Percentiles rank a stretch among this genome's conserved stretches.
Conservation (phyloP, 148 eudicot genomes). For the Fagopyrum tataricum region DNA sequence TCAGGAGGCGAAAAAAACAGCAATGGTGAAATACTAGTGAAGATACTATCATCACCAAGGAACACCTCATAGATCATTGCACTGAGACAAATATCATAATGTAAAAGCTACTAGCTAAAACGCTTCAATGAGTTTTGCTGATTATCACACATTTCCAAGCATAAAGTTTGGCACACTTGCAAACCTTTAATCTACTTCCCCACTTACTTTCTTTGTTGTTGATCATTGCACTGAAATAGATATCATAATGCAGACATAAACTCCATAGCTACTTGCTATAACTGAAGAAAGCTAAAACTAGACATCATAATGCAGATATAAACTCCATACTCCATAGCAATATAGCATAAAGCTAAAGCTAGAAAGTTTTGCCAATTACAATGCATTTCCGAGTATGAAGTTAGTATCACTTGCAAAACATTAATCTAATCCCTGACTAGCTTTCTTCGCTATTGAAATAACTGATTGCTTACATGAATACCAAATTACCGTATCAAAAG, state of each 20-base stretch:
- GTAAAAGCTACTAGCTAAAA: neutral
- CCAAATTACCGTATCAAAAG: neutral
- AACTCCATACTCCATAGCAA: neutral
- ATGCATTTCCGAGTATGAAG: neutral
- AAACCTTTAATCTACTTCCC: no score
- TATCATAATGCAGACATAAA: neutral
- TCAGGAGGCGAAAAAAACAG: neutral
- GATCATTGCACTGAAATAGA: neutral
- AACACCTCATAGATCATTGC: neutral
- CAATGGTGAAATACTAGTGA: neutral
- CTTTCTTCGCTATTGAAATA: neutral
- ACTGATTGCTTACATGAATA: neutral
- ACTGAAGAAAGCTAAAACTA: neutral
- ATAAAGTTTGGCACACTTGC: neutral
- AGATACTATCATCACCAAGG: neutral
- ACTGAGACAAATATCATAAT: neutral
- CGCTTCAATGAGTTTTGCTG: neutral
- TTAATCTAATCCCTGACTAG: neutral
- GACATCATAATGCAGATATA: neutral
- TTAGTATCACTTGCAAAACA: neutral
- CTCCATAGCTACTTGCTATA: neutral
- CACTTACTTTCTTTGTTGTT: no score
- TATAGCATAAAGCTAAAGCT: neutral
- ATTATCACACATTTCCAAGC: no score
- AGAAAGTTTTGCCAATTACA: neutral